Evolutionary conservation across 345 rosid genomes (phyloP), one percentile per base, ranked within the genome.

Genomic region (Euphorbia tirucalli): DNA sequence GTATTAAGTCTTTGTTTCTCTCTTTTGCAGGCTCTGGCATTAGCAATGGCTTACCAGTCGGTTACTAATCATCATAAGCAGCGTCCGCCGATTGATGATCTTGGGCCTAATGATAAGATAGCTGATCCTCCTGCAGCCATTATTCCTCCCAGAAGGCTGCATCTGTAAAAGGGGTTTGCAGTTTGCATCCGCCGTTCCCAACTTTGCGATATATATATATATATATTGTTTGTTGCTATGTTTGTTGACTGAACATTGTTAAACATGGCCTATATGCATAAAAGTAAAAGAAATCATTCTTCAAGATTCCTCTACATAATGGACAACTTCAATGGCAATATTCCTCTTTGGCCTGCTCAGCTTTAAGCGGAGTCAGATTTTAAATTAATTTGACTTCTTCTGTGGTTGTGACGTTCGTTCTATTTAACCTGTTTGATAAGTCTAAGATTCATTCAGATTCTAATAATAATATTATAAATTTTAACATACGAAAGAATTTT

Each of bases 11-110:
- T 10, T 18, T 28, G 68, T 50, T 37, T 8, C 9, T 35, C 35
- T 46, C 21, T 61, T 41, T 16, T 66, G 76, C 77, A 93, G 96
- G 98, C 93, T 56, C 83, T 93, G 69, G 97, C 97, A 65, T 79
- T 93, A 80, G 93, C 93, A 65, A 91, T 93, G 86, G 97, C 90
- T 21, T 91, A 88, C 83, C 96, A 88, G 75, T 91, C 89, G 1
- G 88, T 77, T 39, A 89, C 93, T 2, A 75, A 88, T 70, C 89
- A 82, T 73, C 97, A 89, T 66, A 91, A 82, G 85, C 89, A 80
- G 75, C 88, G 85, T 22, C 98, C 98, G 0, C 97, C 96, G 0
- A 83, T 93, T 0, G 79, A 86, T 64, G 73, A 89, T 77, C 87
- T 91, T 24, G 96, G 90, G 54, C 87, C 89, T 18, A 74, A 80